Evolutionary conservation across 2,329 filamentous ascomycete species (phyloP).

Genomic region (Clonostachys chloroleuca): DNA sequence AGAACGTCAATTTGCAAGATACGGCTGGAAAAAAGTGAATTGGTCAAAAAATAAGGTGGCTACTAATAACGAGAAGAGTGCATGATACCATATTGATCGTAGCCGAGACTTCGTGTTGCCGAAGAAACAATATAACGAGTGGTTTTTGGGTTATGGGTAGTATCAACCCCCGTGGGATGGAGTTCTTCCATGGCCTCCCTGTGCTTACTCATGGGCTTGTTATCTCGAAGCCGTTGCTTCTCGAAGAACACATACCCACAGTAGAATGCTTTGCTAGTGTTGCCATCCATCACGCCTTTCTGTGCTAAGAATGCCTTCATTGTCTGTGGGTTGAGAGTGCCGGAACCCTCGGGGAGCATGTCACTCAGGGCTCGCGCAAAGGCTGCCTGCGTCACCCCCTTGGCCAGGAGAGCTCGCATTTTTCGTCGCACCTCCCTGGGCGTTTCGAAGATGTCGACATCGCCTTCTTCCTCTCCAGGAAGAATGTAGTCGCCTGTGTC

Average conservation of each 20-base stretch:
- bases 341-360: constrained; percentile 24
- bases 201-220: constrained; percentile 45
- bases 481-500: constrained; percentile 38
- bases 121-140: no score
- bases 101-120: no score
- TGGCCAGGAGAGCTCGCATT: constrained; percentile 42
- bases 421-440: constrained; percentile 55
- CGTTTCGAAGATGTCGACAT: constrained; percentile 47
- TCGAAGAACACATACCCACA: constrained; percentile 55
- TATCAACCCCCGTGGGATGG: no score
- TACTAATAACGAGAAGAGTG: no score
- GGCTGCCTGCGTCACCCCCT: constrained; percentile 42
- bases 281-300: constrained; percentile 41
- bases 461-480: constrained; percentile 36
- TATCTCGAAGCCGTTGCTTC: constrained; percentile 46
- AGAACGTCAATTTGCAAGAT: no score
- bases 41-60: no score
- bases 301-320: constrained; percentile 44
- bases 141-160: no score
- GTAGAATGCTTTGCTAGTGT: constrained; percentile 45
- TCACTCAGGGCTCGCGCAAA: constrained; percentile 45
- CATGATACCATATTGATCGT: no score
- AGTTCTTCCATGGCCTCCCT: constrained; percentile 44
- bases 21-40: no score
- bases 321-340: constrained; percentile 33